Conservation (phyloP, 306 rosid genomes). For the Acmispon strigosus region DNA sequence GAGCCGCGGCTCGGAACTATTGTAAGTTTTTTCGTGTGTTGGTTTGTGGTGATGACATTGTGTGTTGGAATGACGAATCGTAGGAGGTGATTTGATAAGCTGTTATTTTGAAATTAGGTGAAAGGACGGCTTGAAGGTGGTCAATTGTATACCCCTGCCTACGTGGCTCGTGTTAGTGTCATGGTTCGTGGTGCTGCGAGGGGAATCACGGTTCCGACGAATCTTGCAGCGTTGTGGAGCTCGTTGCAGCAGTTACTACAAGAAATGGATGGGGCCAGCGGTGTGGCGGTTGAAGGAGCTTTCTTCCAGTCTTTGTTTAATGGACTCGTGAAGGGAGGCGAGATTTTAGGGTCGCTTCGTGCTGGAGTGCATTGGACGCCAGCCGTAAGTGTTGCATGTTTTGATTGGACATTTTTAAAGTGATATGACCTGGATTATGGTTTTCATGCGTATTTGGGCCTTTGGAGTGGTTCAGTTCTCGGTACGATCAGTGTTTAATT, state of each 20-base stretch:
- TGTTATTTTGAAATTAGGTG: slow-evolving; percentile 45
- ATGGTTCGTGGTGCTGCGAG: slow-evolving; percentile 96
- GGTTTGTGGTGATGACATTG: not conserved
- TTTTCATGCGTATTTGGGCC: slow-evolving; percentile 12
- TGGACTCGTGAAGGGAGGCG: slow-evolving; percentile 73
- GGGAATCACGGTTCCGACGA: slow-evolving; percentile 73
- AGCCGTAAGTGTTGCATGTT: slow-evolving; percentile 54
- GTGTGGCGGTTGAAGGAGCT: slow-evolving; percentile 78
- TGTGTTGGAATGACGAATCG: not conserved
- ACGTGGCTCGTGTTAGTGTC: slow-evolving; percentile 80
- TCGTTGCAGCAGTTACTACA: slow-evolving; percentile 76
- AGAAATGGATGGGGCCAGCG: slow-evolving; percentile 79
- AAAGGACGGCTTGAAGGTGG: slow-evolving; percentile 99
- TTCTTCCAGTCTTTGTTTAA: slow-evolving; percentile 88
- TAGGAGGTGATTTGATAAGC: not conserved
- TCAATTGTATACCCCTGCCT: slow-evolving; percentile 93
- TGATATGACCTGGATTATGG: not conserved
- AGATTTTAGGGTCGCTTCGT: slow-evolving; percentile 83
- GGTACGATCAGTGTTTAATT: slow-evolving; percentile 3
- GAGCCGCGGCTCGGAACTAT: slow-evolving; percentile 79
- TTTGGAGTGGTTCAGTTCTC: not conserved
- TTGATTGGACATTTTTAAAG: not conserved
- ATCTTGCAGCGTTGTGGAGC: slow-evolving; percentile 73
- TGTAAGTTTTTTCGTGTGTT: slow-evolving; percentile 37
- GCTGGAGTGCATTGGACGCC: slow-evolving; percentile 99